Evolutionary conservation across 306 rosid genomes (phyloP).

Genomic region (Fragaria nilgerrensis): DNA sequence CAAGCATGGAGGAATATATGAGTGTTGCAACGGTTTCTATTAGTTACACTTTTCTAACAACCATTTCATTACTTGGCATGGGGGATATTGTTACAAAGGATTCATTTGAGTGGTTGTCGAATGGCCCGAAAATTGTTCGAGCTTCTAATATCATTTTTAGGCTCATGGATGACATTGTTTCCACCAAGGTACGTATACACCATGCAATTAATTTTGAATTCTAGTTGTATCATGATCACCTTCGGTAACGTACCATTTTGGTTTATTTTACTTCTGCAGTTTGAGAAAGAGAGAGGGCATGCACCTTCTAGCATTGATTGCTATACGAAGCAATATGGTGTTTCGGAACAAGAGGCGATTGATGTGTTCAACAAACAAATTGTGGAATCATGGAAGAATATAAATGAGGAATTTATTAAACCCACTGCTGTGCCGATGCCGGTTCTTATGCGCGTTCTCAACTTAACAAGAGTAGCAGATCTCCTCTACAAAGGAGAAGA

Average conservation of each 20-base stretch:
- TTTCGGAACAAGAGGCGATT: too few species aligned
- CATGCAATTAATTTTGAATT: background rate
- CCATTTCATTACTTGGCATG: slow-evolving; percentile 1
- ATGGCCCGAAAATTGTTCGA: too few species aligned
- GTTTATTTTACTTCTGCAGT: background rate
- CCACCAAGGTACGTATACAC: background rate
- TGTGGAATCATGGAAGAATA: too few species aligned
- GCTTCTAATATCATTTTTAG: background rate
- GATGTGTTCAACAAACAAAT: too few species aligned
- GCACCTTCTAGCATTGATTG: too few species aligned
- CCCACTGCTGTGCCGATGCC: too few species aligned
- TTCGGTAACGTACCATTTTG: too few species aligned
- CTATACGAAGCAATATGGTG: too few species aligned
- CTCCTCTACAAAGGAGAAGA: background rate
- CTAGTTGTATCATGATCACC: too few species aligned
- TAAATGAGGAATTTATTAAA: too few species aligned
- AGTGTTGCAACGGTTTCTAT: background rate
- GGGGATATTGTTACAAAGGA: slow-evolving; percentile 11
- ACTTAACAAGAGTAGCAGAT: background rate
- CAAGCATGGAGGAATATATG: slow-evolving; percentile 15
- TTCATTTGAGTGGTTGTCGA: too few species aligned
- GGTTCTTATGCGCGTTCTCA: too few species aligned
- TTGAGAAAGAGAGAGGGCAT: slow-evolving; percentile 17
- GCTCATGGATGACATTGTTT: background rate
- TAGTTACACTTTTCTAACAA: background rate